These are phyloP conservation scores for Nyctanthes arbortristis DNA, from an alignment of 257 asterid genomes.

Conservation along the genomic window DNA sequence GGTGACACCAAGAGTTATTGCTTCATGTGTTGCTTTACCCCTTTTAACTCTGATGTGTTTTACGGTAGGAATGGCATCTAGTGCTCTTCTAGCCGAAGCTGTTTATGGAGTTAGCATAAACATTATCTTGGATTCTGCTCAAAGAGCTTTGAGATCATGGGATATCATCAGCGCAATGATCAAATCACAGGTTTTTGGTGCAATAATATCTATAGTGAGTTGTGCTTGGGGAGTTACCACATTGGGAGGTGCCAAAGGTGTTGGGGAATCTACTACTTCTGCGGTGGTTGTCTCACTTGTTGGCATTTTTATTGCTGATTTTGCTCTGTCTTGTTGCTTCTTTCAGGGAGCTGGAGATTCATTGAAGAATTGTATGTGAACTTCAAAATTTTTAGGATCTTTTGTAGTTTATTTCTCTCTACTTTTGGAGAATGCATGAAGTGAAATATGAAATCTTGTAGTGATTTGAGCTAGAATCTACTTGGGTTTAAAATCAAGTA, in stretches of 20 bases:
- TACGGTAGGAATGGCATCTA: conserved; percentile 85
- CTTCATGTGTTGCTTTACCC: conserved; percentile 76
- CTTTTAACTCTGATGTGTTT: conserved; percentile 84
- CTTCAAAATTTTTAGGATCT: neutral
- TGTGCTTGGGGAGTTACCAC: conserved; percentile 99
- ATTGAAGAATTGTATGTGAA: conserved; percentile 66
- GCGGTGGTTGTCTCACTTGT: conserved; percentile 94
- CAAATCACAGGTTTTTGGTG: conserved; percentile 81
- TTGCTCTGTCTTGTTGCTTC: conserved; percentile 78
- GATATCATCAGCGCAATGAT: conserved; percentile 92
- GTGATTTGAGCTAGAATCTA: too few species aligned
- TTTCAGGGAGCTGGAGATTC: conserved; percentile 98
- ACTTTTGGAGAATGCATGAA: neutral
- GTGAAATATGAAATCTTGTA: too few species aligned
- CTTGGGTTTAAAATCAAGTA: too few species aligned
- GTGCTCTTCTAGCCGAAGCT: conserved; percentile 75
- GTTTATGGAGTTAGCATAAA: conserved; percentile 88
- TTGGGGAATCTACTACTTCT: conserved; percentile 93
- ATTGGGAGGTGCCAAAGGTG: conserved; percentile 94
- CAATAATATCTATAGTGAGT: conserved; percentile 83
- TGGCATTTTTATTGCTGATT: conserved; percentile 87
- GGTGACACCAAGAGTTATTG: conserved; percentile 87
- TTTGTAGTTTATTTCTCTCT: neutral
- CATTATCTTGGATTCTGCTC: conserved; percentile 88
- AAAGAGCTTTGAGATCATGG: conserved; percentile 79